phyloP scores from a whole-genome alignment of 1,284 basidiomycete species.

The Papiliotrema laurentii region DNA sequence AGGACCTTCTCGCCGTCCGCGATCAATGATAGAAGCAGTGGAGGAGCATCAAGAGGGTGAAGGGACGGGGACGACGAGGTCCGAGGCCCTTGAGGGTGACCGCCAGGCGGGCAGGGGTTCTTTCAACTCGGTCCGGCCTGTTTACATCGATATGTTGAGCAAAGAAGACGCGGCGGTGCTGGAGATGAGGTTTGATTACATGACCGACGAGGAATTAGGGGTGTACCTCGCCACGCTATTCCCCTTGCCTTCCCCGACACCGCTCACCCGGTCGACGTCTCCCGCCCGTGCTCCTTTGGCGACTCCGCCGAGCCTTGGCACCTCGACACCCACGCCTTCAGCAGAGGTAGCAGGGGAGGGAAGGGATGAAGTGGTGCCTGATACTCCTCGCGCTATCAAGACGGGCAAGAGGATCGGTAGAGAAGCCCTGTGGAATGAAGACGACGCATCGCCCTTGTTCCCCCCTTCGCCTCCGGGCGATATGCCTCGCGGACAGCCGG shows the following conservation, averaged over 20 bases:
- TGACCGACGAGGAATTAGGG: constrained; percentile 30
- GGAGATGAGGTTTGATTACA: constrained; percentile 36
- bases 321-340: not conserved
- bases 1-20: constrained; percentile 7
- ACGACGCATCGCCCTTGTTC: constrained; percentile 23
- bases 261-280: not conserved
- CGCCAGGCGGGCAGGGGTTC: too few species aligned
- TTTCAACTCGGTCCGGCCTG: not conserved
- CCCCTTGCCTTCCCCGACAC: not conserved
- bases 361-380: not conserved
- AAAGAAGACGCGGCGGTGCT: constrained; percentile 32
- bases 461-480: constrained; percentile 35
- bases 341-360: not conserved
- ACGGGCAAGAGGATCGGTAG: not conserved
- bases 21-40: constrained; percentile 2
- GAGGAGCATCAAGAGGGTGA: too few species aligned
- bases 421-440: not conserved
- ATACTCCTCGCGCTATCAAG: constrained; percentile 3
- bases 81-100: too few species aligned
- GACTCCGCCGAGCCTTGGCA: not conserved
- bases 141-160: constrained; percentile 21
- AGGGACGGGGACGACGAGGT: too few species aligned
- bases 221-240: constrained; percentile 12
- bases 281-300: not conserved
- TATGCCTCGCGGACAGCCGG: not conserved